phyloP scores from a whole-genome alignment of 2,329 filamentous ascomycete genomes.

The Xylaria sp. region DNA sequence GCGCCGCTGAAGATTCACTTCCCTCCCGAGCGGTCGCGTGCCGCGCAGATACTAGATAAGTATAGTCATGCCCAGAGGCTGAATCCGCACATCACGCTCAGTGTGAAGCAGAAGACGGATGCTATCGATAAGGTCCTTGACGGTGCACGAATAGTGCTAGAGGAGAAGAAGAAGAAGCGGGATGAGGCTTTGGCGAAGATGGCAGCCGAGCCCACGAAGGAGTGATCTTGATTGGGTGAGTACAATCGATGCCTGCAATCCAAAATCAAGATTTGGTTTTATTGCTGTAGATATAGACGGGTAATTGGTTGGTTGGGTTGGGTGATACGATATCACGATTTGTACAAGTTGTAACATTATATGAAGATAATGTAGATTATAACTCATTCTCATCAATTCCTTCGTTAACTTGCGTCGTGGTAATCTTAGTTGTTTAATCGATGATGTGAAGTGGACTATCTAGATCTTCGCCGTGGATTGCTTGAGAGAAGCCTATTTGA shows the following conservation, averaged over 20 bases:
- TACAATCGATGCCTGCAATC: neutral
- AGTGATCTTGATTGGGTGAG: neutral
- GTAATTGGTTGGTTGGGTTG: neutral
- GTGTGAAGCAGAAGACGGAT: constrained; percentile 34
- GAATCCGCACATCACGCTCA: neutral
- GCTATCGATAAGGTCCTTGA: constrained; percentile 40
- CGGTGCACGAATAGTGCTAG: constrained; percentile 4
- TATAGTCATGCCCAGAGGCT: neutral
- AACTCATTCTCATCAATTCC: neutral
- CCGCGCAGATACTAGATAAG: constrained; percentile 32
- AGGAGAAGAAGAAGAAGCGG: constrained; percentile 11
- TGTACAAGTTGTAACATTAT: neutral
- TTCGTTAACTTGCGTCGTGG: neutral
- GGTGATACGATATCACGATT: neutral
- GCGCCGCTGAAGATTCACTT: constrained; percentile 26
- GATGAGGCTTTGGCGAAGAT: constrained; percentile 3
- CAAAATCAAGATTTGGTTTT: constrained; percentile 4
- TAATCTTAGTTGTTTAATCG: neutral
- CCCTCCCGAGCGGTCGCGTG: constrained; percentile 34
- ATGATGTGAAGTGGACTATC: neutral
- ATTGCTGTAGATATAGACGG: constrained; percentile 6
- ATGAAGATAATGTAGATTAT: constrained; percentile 8
- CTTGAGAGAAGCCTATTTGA: neutral
- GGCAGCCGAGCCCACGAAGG: neutral
- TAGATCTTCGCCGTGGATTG: neutral